A percentile compares a stretch with the other conserved stretches of the same genome.
Conservation (phyloP, 768 basidiomycete genomes). For the Tricholoma matsutake region DNA sequence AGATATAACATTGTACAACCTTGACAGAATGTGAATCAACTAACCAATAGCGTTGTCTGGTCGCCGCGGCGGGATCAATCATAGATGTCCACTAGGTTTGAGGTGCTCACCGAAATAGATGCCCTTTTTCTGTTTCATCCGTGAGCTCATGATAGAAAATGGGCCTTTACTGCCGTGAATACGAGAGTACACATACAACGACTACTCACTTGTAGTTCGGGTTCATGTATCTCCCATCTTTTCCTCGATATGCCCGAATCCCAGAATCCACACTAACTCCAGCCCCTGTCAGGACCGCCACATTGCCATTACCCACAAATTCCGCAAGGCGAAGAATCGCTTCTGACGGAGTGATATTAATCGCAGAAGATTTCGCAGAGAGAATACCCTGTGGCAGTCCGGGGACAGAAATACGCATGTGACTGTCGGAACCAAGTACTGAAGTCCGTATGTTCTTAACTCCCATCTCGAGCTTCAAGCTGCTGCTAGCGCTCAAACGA, state of each 20-base stretch:
- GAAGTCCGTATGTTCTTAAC: neutral
- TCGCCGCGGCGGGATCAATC: neutral
- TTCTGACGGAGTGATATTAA: constrained; percentile 40
- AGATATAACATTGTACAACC: constrained; percentile 4
- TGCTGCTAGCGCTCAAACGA: constrained; percentile 1
- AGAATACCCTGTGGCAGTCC: constrained; percentile 63
- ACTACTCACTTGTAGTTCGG: constrained; percentile 77
- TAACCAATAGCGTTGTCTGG: constrained; percentile 82
- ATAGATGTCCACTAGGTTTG: neutral
- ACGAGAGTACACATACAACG: constrained; percentile 1
- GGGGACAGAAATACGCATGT: constrained; percentile 80
- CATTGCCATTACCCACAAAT: constrained; percentile 71
- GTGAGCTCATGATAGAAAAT: constrained; percentile 83
- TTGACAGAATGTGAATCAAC: constrained; percentile 18
- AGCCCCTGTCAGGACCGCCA: constrained; percentile 79
- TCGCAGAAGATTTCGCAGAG: constrained; percentile 36
- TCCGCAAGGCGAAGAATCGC: constrained; percentile 59
- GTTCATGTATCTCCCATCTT: constrained; percentile 84
- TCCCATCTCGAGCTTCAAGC: neutral
- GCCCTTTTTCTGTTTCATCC: constrained; percentile 66
- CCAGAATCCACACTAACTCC: constrained; percentile 96
- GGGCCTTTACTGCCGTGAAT: constrained; percentile 38
- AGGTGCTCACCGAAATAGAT: constrained; percentile 55
- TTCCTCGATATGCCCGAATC: constrained; percentile 89
- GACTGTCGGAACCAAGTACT: constrained; percentile 31